These are phyloP conservation scores for Stenogyne calaminthoides DNA, from an alignment of 305 asterid species.

Conservation along the genomic window DNA sequence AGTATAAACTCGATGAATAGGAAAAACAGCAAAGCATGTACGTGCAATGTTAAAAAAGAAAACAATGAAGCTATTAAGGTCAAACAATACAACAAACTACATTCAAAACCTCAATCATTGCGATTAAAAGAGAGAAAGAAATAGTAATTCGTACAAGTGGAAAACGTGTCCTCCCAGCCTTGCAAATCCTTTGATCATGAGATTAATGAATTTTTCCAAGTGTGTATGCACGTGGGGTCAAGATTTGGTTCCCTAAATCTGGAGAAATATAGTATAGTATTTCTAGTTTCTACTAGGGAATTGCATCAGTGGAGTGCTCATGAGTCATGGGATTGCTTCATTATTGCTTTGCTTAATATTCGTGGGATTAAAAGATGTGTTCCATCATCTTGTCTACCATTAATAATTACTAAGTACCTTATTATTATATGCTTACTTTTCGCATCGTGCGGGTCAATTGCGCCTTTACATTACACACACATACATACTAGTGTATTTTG, in stretches of 20 bases:
- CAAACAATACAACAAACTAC: too few relatives aligned
- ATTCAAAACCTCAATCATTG: conserved; percentile 51
- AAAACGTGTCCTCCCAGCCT: conserved; percentile 20
- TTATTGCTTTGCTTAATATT: conserved; percentile 5
- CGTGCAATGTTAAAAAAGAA: conserved; percentile 25
- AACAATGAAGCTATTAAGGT: too few relatives aligned
- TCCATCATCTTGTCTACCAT: conserved; percentile 22
- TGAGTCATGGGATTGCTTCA: conserved; percentile 16
- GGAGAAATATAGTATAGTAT: neutral
- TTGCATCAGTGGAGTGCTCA: conserved; percentile 41
- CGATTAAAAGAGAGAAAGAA: conserved; percentile 13
- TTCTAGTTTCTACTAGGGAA: conserved; percentile 7
- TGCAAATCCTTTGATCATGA: conserved; percentile 9
- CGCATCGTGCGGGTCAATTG: neutral
- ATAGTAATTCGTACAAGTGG: conserved; percentile 18
- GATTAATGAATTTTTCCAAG: neutral
- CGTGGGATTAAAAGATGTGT: conserved; percentile 27
- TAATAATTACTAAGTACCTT: neutral
- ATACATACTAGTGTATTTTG: too few relatives aligned
- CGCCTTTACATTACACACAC: too few relatives aligned
- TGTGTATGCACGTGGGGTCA: conserved; percentile 43
- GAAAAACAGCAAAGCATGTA: conserved; percentile 31
- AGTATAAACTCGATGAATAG: neutral
- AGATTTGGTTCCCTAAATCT: conserved; percentile 23
- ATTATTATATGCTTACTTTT: neutral